These are phyloP conservation scores for Lichtheimia hyalospora DNA, from an alignment of 371 early-diverging fungal species.

Conservation along the genomic window DNA sequence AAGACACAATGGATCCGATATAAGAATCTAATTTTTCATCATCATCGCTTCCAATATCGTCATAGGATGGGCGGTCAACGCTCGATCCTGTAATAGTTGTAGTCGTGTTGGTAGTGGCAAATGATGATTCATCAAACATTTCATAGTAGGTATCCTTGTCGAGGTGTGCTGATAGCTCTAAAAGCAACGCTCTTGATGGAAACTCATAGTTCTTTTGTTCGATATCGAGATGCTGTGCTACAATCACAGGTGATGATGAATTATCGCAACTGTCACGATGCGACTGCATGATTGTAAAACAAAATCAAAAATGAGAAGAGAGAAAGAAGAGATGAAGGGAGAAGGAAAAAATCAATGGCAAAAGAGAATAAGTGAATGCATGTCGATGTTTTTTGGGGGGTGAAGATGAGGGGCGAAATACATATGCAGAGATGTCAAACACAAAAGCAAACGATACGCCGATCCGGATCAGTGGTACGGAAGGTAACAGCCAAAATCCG, in stretches of 20 bases:
- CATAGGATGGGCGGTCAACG: no score
- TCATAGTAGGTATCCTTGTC: constrained; percentile 24
- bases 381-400: no score
- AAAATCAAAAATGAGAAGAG: not conserved
- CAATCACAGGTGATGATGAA: constrained; percentile 11
- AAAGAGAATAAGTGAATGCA: no score
- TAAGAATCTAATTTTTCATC: not conserved
- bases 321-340: constrained; percentile 8
- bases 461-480: not conserved
- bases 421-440: constrained; percentile 4
- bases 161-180: constrained; percentile 26
- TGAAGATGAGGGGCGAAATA: not conserved
- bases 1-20: constrained; percentile 1
- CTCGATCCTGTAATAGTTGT: constrained; percentile 19
- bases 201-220: constrained; percentile 45
- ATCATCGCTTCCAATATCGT: not conserved
- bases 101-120: no score
- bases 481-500: not conserved
- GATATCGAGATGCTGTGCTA: constrained; percentile 39
- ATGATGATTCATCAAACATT: constrained; percentile 44
- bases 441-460: constrained; percentile 5
- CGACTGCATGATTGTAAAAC: not conserved
- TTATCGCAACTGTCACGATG: not conserved
- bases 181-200: constrained; percentile 31
- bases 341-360: not conserved